Conservation (phyloP, 2,329 filamentous ascomycete species). For the Kalmusia sp. region DNA sequence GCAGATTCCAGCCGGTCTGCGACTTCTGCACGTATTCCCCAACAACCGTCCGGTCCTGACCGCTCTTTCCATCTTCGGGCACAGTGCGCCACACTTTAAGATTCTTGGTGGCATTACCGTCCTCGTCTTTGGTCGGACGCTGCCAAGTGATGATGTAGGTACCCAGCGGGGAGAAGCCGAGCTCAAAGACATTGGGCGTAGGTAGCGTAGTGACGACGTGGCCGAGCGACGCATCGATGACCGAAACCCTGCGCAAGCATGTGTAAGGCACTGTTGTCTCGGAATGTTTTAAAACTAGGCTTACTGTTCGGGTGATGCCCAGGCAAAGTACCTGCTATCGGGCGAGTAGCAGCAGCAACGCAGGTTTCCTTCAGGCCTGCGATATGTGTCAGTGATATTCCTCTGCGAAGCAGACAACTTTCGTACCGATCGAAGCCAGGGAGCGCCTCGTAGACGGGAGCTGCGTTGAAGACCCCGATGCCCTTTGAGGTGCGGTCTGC, state of each 20-base stretch:
- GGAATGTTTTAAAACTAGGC: slow-evolving; percentile 22
- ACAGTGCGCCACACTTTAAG: slow-evolving; percentile 93
- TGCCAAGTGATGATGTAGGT: slow-evolving; percentile 98
- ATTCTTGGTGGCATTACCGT: slow-evolving; percentile 93
- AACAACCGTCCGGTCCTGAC: slow-evolving; percentile 73
- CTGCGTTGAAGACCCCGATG: slow-evolving; percentile 92
- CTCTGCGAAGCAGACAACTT: slow-evolving; percentile 12
- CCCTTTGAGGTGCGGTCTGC: slow-evolving; percentile 91
- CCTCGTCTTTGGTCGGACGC: slow-evolving; percentile 88
- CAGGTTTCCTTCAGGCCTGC: slow-evolving; percentile 88
- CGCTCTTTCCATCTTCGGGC: slow-evolving; percentile 68
- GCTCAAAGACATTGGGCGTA: slow-evolving; percentile 86
- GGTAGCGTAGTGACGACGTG: slow-evolving; percentile 76
- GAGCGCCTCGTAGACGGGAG: slow-evolving; percentile 84
- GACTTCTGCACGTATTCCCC: slow-evolving; percentile 95
- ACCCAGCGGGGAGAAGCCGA: slow-evolving; percentile 91
- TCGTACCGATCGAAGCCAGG: slow-evolving; percentile 75
- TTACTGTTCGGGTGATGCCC: slow-evolving; percentile 81
- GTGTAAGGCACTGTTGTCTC: slow-evolving; percentile 9
- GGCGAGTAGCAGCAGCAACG: slow-evolving; percentile 95
- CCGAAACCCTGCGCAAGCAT: slow-evolving; percentile 67
- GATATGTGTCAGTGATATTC: slow-evolving; percentile 17
- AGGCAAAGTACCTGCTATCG: slow-evolving; percentile 95
- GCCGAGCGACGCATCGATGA: slow-evolving; percentile 82
- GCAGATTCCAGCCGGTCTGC: slow-evolving; percentile 94